A percentile compares a stretch with the other conserved stretches of the same genome.
phyloP scores from a whole-genome alignment of 2,329 filamentous ascomycete species.

The Diaporthe sp. region DNA sequence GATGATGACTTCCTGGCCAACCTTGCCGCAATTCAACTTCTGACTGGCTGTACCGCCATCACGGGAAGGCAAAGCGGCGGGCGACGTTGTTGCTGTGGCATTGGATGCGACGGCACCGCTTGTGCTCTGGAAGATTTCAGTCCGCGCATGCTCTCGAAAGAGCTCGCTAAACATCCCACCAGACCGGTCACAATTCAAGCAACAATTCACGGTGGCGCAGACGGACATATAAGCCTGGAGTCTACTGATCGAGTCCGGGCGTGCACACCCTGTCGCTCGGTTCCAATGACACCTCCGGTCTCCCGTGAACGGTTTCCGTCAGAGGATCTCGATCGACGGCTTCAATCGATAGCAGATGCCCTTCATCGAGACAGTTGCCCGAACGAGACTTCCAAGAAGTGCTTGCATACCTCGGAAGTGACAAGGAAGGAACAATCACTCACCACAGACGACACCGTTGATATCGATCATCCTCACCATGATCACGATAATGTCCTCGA shows the following conservation, averaged over 20 bases:
- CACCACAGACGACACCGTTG: neutral
- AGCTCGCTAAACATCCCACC: neutral
- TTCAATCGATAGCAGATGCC: neutral
- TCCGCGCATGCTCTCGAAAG: neutral
- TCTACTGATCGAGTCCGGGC: neutral
- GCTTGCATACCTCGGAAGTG: conserved; percentile 20
- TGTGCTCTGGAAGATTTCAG: neutral
- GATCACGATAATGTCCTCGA: neutral
- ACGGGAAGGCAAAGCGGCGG: neutral
- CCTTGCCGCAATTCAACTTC: conserved; percentile 37
- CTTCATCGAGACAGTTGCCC: neutral
- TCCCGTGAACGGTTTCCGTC: neutral
- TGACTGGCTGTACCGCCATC: conserved; percentile 26
- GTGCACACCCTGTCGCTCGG: neutral
- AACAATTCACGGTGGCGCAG: neutral
- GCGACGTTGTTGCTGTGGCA: neutral
- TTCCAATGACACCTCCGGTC: neutral
- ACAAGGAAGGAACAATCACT: neutral
- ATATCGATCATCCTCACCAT: neutral
- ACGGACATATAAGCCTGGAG: conserved; percentile 1
- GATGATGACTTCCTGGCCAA: conserved; percentile 25
- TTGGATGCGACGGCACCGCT: neutral
- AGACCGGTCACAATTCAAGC: neutral
- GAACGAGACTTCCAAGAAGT: neutral
- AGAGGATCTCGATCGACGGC: conserved; percentile 19